Evolutionary conservation across 176 grass and related monocot species (phyloP).

Genomic region (Oryza glaberrima): DNA sequence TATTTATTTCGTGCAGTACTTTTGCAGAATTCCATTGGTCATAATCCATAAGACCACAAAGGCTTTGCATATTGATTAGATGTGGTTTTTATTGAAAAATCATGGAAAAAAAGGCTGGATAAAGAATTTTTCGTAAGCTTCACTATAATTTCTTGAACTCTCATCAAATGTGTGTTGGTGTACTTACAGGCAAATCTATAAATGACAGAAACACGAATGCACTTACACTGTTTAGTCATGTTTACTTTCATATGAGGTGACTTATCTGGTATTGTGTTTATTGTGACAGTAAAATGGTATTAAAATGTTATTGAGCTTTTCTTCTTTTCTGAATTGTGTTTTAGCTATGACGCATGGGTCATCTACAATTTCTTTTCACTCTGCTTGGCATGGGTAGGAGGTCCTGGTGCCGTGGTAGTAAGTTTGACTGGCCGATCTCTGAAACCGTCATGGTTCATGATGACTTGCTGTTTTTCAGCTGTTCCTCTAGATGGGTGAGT

Average conservation of each 20-base stretch:
- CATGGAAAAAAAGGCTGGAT: not conserved
- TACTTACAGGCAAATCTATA: not conserved
- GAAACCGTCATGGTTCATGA: constrained; percentile 76
- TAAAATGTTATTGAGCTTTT: not conserved
- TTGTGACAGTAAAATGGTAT: not conserved
- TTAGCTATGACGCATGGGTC: constrained; percentile 93
- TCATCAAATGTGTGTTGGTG: not conserved
- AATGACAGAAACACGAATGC: not conserved
- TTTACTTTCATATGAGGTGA: constrained; percentile 8
- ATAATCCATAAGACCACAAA: not conserved
- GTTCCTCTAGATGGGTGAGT: constrained; percentile 85
- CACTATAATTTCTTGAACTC: not conserved
- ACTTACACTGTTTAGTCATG: not conserved
- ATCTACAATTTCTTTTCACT: constrained; percentile 95
- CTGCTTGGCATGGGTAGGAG: constrained; percentile 94
- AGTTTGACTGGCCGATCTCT: constrained; percentile 71
- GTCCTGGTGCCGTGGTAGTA: constrained; percentile 78
- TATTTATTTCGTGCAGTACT: not conserved
- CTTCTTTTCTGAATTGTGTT: constrained; percentile 38
- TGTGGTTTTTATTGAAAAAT: not conserved
- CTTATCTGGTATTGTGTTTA: not conserved
- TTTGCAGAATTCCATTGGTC: not conserved
- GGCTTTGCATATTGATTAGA: not conserved
- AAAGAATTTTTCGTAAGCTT: not conserved
- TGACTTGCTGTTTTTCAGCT: constrained; percentile 86